Base-by-base conservation (phyloP, 495 filamentous ascomycete species). In the Neurospora sp. region DNA sequence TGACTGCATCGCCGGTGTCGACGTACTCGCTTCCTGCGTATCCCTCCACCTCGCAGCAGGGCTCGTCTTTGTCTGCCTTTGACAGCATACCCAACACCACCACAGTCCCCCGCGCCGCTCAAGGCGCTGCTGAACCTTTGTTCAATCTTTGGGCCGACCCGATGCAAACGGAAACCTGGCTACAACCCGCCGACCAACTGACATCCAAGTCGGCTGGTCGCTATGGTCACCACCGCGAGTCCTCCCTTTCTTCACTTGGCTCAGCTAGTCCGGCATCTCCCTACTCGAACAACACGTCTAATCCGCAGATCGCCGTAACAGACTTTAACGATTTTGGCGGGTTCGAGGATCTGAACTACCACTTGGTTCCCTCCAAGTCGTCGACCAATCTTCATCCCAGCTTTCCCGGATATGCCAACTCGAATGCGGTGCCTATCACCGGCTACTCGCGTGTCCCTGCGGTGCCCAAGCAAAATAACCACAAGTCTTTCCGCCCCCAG, bases 221-320 rank as follows among this genome's bases (percentile, higher is more conserved):
- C 7, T 76, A 84, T 48, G 77, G 80, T n/a, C 86, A 89, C 75
- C 84, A 87, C 73, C 85, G 87, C 72, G 86, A 88, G 75, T 85
- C 85, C 11, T 88, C 87, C 34, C 81, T 85, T 45, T 89, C 87
- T 0, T 88, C 88, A 3, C 72, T 88, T 70, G 87, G 85, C n/a
- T 89, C 87, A 1, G 81, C 86, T 69, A 84, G 86, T 10, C 87
- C 88, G 21, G 79, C 83, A 0, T 89, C 88, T 42, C 88, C 88
- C 34, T 89, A 83, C 78, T 84, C 83, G 69, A 79, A 82, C 70
- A 85, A 82, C 77, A 85, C 82, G 2, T 82, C 84, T 28, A 86
- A 87, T 71, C 86, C 87, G 19, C 86, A 87, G 10, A 86, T 87
- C 45, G 85, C 86, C 4, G 79, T 87, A 5, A 80, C 80, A 39